phyloP scores from a whole-genome alignment of 495 filamentous ascomycete species.

The Amorphotheca resinae region DNA sequence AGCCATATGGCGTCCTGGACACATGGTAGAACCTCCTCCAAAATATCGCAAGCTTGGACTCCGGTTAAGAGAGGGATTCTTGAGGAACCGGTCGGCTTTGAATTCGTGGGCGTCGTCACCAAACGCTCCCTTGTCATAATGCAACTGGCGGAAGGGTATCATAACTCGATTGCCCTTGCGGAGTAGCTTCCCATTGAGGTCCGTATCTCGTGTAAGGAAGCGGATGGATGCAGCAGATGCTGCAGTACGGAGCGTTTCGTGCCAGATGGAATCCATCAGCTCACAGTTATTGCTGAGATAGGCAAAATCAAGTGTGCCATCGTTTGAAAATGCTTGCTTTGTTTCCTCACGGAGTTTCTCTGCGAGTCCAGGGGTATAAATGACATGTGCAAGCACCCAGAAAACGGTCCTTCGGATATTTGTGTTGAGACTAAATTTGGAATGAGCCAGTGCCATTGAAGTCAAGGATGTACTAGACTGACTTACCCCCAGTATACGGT shows the following conservation, averaged over 20 bases:
- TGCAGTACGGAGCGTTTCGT: not conserved
- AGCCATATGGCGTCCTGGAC: conserved; percentile 36
- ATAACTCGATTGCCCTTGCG: conserved; percentile 1
- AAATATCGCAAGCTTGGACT: conserved; percentile 24
- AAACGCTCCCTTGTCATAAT: conserved; percentile 11
- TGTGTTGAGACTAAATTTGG: not conserved
- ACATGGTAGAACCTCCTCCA: conserved; percentile 30
- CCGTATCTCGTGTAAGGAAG: not conserved
- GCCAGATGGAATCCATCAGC: not conserved
- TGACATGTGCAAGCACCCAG: conserved; percentile 1
- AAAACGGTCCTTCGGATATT: not conserved
- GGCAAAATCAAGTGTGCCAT: not conserved
- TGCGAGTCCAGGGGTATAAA: not conserved
- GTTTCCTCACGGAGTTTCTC: not conserved
- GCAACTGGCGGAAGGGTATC: not conserved
- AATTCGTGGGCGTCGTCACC: conserved; percentile 16
- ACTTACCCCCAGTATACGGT: not conserved
- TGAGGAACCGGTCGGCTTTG: conserved; percentile 1
- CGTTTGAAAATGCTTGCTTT: not conserved
- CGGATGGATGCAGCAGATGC: not conserved
- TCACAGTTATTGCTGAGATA: not conserved
- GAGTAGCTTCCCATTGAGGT: not conserved
- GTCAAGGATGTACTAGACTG: not conserved
- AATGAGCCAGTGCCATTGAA: not conserved
- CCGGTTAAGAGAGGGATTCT: not conserved